Base-by-base conservation (phyloP, 352 stramenopile species). In the Globisporangium abappressorium region DNA sequence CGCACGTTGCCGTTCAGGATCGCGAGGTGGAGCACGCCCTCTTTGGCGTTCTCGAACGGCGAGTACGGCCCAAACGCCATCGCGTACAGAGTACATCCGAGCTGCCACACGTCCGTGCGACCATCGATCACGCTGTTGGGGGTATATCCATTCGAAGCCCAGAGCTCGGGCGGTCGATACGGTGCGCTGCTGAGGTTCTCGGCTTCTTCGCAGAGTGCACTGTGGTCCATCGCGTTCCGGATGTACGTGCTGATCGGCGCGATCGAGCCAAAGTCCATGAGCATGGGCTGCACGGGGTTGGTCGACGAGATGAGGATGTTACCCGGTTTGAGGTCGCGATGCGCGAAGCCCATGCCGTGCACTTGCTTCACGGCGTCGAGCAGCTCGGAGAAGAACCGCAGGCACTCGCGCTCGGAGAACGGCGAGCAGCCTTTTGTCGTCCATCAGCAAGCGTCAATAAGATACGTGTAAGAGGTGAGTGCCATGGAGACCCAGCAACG, bases 141-240 rank as follows among this genome's bases (percentile, higher is more conserved):
- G 1, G 58, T 51, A 6, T 60, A 69, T 14, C 57, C 66, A 11
- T 70, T 66, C 15, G 81, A 77, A 7, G 95, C 81, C 78, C 93
- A 98, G 12, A 98, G 75, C 82, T 98, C 95, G 0, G 95, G 93
- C 0, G 94, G 87, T 54, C 94, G 88, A 74, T 97, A 98, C 0
- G 91, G 67, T 41, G 95, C 91, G 33, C 90, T 98, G 28, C 87
- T 96, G 70, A 91, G 81, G 47, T 75, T 75, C 33, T 87, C 76
- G 2, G 94, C 93, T 12, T 85, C 66, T 54, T 98, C 95, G n/a
- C 86, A 88, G 14, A 98, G 46, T 20, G 68, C 63, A 20, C 90
- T 60, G 12, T 86, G 75, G 18, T 93, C 80, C 49, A 67, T 78
- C 14, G 65, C 55, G 11, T 63, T 78, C 30, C 28, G 57, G 54